These are phyloP conservation scores for Kingdonia uniflora DNA, from an alignment of 164 flowering plant species.

Conservation along the genomic window DNA sequence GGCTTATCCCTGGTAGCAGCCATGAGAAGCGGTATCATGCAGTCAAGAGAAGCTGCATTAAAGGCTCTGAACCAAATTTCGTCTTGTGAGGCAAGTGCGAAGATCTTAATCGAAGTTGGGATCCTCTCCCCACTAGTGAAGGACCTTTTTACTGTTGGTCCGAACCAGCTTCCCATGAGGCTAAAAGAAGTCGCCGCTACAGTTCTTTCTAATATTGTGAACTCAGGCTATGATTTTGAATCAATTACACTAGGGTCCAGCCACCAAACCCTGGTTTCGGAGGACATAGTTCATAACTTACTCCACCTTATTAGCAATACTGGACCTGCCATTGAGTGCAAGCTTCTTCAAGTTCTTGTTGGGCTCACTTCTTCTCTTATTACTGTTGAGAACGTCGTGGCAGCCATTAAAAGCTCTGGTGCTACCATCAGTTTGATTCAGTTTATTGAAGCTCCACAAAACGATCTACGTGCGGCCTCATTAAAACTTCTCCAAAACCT, in stretches of 20 bases:
- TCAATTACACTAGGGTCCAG: slow-evolving; percentile 60
- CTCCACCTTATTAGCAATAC: slow-evolving; percentile 95
- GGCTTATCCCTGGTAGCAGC: slow-evolving; percentile 64
- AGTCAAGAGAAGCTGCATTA: slow-evolving; percentile 78
- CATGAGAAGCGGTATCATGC: slow-evolving; percentile 53
- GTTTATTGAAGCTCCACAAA: slow-evolving; percentile 86
- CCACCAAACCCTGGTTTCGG: slow-evolving; percentile 78
- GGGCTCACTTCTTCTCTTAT: slow-evolving; percentile 67
- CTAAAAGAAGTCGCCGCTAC: slow-evolving; percentile 93
- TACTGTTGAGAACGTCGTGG: slow-evolving; percentile 50
- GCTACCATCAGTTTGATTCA: slow-evolving; percentile 88
- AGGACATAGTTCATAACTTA: slow-evolving; percentile 67
- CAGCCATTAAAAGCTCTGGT: slow-evolving; percentile 88
- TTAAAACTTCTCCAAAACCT: slow-evolving; percentile 76
- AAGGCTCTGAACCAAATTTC: slow-evolving; percentile 87
- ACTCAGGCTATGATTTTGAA: slow-evolving; percentile 55
- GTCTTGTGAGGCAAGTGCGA: slow-evolving; percentile 68
- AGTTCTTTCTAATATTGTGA: slow-evolving; percentile 80
- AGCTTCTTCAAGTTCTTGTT: slow-evolving; percentile 92
- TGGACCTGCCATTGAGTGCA: slow-evolving; percentile 89
- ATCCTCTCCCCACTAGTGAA: slow-evolving; percentile 82
- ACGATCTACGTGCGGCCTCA: slow-evolving; percentile 72
- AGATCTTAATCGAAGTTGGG: slow-evolving; percentile 66
- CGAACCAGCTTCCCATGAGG: slow-evolving; percentile 69
- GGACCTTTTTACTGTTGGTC: slow-evolving; percentile 76